Base-by-base conservation (phyloP, 2,329 filamentous ascomycete genomes). In the Clonostachys byssicola region DNA sequence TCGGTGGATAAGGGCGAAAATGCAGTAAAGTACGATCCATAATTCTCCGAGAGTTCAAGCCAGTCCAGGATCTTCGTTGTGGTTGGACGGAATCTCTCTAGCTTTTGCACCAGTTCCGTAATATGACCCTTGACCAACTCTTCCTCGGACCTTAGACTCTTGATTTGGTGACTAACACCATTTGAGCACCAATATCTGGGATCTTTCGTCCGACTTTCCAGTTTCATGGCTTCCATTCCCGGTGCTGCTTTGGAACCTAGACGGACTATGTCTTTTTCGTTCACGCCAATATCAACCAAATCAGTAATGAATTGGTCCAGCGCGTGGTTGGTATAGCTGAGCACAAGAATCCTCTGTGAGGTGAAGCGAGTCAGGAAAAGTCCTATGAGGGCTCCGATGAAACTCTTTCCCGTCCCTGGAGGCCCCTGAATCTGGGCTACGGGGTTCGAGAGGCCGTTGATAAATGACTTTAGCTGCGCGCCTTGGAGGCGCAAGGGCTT, bases 391-490 rank as follows among this genome's bases (percentile, higher is more conserved):
- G 85, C 81, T 0, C 88, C 88, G 4, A 89, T 76, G 51, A 88
- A 88, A 0, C 85, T 89, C 53, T 92, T 92, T 2, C 88, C 88
- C 0, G 86, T 91, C 0, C 85, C 83, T 83, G 42, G 17, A 41
- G 49, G 23, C 5, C 23, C 23, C 23, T 30, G 23, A 3, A 30
- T 30, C 23, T 30, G 23, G 23, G 23, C 23, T 30, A 30, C 23
- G 23, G 23, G 23, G 23, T 10, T 30, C 23, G 23, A 30, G 23
- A 30, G 23, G 23, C 23, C 23, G 23, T 30, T 10, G 23, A 30
- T 30, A 4, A 30, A 30, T 30, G 23, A 30, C 3, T 30, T 30
- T 10, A 30, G 23, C 23, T 30, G 23, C 4, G 36, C 36, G 36
- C 36, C 36, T 18, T n/a, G 14, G 14, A 39, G 36, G 12, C 14